Evolutionary conservation across 768 basidiomycete species (phyloP).

Genomic region (Polyporus arcularius): DNA sequence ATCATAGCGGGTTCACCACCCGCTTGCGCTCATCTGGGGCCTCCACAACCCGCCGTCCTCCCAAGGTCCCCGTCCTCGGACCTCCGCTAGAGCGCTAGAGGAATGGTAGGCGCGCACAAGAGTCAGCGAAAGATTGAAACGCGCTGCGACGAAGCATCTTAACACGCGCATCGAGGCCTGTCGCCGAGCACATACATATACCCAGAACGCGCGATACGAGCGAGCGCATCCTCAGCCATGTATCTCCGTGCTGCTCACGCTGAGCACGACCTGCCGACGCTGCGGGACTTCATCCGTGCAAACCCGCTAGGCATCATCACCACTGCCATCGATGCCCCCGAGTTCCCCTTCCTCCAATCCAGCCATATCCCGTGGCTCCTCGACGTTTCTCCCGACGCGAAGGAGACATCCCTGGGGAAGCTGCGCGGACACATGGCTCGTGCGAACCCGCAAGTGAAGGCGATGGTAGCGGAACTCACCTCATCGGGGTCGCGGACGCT

Average conservation of each 20-base stretch:
- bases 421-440: conserved; percentile 30
- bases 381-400: conserved; percentile 16
- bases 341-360: conserved; percentile 31
- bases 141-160: no score
- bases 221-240: conserved; percentile 26
- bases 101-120: no score
- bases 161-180: no score
- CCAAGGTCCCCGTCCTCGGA: no score
- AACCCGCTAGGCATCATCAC: conserved; percentile 41
- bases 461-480: conserved; percentile 20
- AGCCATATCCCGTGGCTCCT: conserved; percentile 39
- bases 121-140: no score
- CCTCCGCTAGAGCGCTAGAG: no score
- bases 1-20: no score
- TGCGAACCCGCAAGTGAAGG: conserved; percentile 30
- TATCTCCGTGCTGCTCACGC: conserved; percentile 41
- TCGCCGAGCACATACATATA: no score
- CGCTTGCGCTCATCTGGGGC: no score
- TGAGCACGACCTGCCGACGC: conserved; percentile 33
- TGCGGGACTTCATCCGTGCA: conserved; percentile 34
- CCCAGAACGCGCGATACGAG: no score
- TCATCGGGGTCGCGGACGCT: neutral
- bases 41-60: no score
- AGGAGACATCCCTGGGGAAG: conserved; percentile 11
- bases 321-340: conserved; percentile 33